Conservation (phyloP, 805 yeast genomes). For the Metschnikowia drakensbergensis region DNA sequence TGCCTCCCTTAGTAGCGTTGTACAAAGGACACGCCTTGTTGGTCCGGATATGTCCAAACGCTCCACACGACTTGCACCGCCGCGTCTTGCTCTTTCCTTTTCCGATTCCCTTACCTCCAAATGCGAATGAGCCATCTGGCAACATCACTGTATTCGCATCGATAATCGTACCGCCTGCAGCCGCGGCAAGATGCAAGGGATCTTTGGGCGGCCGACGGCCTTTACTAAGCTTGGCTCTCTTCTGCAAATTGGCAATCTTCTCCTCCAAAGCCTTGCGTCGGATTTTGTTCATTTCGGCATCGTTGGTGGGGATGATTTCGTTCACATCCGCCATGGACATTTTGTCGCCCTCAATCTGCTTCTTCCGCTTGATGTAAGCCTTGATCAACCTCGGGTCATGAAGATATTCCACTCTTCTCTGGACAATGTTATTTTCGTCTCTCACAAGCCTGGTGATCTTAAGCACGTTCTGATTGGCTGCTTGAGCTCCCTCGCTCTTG, state of each 20-base stretch:
- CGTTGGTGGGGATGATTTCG: conserved; percentile 72
- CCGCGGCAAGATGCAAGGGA: conserved; percentile 37
- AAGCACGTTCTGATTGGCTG: conserved; percentile 25
- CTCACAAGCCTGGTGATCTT: conserved; percentile 71
- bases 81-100: conserved; percentile 72
- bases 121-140: conserved; percentile 43
- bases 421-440: conserved; percentile 82
- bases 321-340: conserved; percentile 62
- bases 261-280: conserved; percentile 75
- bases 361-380: conserved; percentile 73
- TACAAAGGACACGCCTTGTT: conserved; percentile 90
- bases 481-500: conserved; percentile 25
- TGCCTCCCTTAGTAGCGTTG: conserved; percentile 32
- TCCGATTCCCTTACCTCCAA: conserved; percentile 67
- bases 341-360: conserved; percentile 54
- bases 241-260: conserved; percentile 77
- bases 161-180: conserved; percentile 40
- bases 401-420: conserved; percentile 71
- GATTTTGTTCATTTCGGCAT: conserved; percentile 76
- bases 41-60: conserved; percentile 90
- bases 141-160: conserved; percentile 42
- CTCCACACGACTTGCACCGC: conserved; percentile 93
- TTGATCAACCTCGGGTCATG: conserved; percentile 84
- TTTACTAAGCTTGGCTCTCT: conserved; percentile 57
- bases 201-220: conserved; percentile 33